These are phyloP conservation scores for Verticillium alfalfae DNA, from an alignment of 2,329 filamentous ascomycete genomes.

Conservation along the genomic window DNA sequence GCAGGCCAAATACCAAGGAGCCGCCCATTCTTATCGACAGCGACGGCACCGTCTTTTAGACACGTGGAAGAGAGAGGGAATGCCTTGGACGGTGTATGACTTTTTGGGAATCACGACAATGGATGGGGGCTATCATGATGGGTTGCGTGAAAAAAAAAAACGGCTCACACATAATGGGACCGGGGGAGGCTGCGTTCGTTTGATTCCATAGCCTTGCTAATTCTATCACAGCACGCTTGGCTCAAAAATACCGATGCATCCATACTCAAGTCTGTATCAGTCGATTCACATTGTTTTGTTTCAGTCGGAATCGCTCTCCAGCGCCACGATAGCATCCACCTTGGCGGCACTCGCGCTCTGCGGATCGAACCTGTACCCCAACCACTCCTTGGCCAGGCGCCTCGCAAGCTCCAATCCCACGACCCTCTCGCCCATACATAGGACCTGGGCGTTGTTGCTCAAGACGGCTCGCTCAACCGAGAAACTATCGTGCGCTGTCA, in stretches of 20 bases:
- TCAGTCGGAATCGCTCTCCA: conserved; percentile 21
- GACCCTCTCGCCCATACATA: conserved; percentile 82
- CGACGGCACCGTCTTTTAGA: conserved; percentile 90
- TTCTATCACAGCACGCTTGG: neutral
- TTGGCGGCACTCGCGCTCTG: conserved; percentile 38
- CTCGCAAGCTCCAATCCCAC: conserved; percentile 76
- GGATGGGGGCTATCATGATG: neutral
- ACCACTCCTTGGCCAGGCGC: conserved; percentile 73
- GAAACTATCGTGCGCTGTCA: conserved; percentile 84
- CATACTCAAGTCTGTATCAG: neutral
- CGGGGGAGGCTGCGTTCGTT: neutral
- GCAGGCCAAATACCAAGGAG: conserved; percentile 91
- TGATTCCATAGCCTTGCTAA: neutral
- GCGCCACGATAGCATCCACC: conserved; percentile 33
- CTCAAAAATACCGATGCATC: neutral
- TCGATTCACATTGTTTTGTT: neutral
- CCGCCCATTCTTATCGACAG: conserved; percentile 94
- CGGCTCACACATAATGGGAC: neutral
- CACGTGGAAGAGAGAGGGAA: neutral
- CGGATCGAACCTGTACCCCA: conserved; percentile 76
- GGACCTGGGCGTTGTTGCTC: conserved; percentile 81
- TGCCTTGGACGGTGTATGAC: neutral
- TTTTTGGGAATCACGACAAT: neutral
- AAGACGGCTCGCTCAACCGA: conserved; percentile 74
- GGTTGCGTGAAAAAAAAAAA: neutral